A percentile compares a stretch with the other conserved stretches of the same genome.
Conservation (phyloP, 306 rosid species). For the Canavalia gladiata region DNA sequence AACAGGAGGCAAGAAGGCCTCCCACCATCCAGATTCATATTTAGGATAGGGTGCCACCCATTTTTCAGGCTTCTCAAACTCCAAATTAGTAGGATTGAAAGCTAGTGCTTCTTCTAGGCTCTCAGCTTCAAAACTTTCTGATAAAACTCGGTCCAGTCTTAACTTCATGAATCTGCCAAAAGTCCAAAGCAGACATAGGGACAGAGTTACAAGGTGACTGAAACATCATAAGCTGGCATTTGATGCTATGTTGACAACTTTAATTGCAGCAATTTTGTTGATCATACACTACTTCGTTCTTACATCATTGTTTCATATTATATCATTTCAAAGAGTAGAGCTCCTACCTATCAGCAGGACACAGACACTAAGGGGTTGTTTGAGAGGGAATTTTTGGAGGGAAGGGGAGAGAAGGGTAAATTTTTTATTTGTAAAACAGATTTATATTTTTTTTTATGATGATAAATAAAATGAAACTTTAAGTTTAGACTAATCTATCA, state of each 20-base stretch:
- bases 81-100: constrained; percentile 76
- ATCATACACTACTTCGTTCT: constrained; percentile 5
- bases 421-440: too few relatives aligned
- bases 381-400: too few relatives aligned
- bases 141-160: constrained; percentile 93
- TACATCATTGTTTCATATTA: constrained; percentile 16
- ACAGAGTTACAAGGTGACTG: constrained; percentile 32
- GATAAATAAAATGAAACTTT: too few relatives aligned
- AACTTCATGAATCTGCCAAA: constrained; percentile 91
- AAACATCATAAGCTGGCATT: constrained; percentile 42
- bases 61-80: constrained; percentile 85
- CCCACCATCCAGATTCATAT: constrained; percentile 96
- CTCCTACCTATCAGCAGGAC: constrained; percentile 23
- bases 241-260: constrained; percentile 38
- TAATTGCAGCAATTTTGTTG: constrained; percentile 27
- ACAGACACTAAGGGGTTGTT: background rate
- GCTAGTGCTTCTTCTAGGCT: constrained; percentile 85
- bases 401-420: too few relatives aligned
- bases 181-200: constrained; percentile 39
- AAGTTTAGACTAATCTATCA: too few relatives aligned
- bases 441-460: too few relatives aligned
- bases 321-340: constrained; percentile 32
- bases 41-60: constrained; percentile 98
- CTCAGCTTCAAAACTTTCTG: constrained; percentile 78
- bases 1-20: constrained; percentile 73